phyloP scores from a whole-genome alignment of 2,329 filamentous ascomycete species.

The Emmonsiellopsis sp. region DNA sequence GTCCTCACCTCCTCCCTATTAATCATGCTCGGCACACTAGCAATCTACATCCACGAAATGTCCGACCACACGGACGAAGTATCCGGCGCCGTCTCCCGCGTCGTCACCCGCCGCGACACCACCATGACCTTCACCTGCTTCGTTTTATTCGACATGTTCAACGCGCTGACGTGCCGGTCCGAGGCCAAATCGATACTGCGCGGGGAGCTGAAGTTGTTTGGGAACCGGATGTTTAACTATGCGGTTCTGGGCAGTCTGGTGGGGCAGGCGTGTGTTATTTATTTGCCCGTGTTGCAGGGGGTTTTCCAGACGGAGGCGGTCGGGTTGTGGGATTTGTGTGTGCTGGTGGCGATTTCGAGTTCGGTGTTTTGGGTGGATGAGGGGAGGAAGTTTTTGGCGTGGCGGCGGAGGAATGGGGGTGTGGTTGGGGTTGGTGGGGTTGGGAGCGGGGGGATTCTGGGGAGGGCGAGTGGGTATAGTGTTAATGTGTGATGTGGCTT shows the following conservation, averaged over 20 bases:
- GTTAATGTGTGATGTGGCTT: conserved; percentile 26
- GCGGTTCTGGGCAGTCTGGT: conserved; percentile 76
- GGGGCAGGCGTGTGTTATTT: conserved; percentile 86
- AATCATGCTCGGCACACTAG: conserved; percentile 87
- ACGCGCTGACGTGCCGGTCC: conserved; percentile 85
- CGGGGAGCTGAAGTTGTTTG: conserved; percentile 73
- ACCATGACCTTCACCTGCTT: conserved; percentile 99
- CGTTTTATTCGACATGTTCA: conserved; percentile 99
- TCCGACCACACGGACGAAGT: conserved; percentile 52
- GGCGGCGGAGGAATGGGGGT: conserved; percentile 18
- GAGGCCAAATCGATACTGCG: conserved; percentile 81
- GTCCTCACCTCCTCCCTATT: conserved; percentile 80
- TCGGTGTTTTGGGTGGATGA: conserved; percentile 95
- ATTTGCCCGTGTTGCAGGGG: conserved; percentile 84
- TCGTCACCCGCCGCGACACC: conserved; percentile 85
- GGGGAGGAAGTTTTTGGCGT: conserved; percentile 59
- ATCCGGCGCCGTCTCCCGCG: conserved; percentile 38
- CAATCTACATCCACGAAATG: conserved; percentile 90
- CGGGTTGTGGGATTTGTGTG: conserved; percentile 61
- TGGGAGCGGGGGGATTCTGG: not conserved
- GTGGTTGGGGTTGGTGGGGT: conserved; percentile 21
- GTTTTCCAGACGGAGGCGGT: conserved; percentile 94
- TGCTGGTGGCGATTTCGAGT: conserved; percentile 68
- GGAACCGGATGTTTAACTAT: conserved; percentile 94
- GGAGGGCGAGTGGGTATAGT: conserved; percentile 27